Percentiles rank a stretch among this genome's conserved stretches.
These are phyloP conservation scores for Cordyceps farinosa DNA, from an alignment of 2,329 filamentous ascomycete genomes.

Conservation along the genomic window DNA sequence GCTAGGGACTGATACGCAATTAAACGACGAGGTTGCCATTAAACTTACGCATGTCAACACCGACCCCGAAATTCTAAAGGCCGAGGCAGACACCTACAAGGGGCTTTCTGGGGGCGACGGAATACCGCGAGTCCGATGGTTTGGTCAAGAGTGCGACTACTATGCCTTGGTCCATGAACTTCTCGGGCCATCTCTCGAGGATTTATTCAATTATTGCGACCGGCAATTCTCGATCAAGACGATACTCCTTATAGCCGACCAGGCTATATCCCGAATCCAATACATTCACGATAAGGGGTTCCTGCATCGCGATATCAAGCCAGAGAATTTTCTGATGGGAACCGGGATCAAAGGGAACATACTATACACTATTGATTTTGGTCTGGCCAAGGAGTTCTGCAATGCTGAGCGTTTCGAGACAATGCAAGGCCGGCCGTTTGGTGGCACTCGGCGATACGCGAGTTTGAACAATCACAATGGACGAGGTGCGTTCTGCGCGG, in stretches of 20 bases:
- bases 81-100: constrained; percentile 21
- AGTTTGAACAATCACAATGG: constrained; percentile 23
- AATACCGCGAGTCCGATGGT: constrained; percentile 24
- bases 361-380: constrained; percentile 24
- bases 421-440: constrained; percentile 9
- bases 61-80: constrained; percentile 16
- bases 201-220: constrained; percentile 44
- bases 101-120: constrained; percentile 21
- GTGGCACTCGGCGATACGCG: constrained; percentile 22
- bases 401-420: constrained; percentile 6
- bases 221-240: constrained; percentile 25
- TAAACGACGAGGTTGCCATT: constrained; percentile 35
- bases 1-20: constrained; percentile 22
- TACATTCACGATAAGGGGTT: constrained; percentile 21
- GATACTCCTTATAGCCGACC: constrained; percentile 23
- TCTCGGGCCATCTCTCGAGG: constrained; percentile 63
- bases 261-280: constrained; percentile 21
- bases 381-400: constrained; percentile 19
- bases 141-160: constrained; percentile 23
- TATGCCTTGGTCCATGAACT: constrained; percentile 25
- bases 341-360: constrained; percentile 21
- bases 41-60: constrained; percentile 21
- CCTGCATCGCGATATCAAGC: constrained; percentile 25
- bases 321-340: constrained; percentile 25
- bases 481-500: constrained; percentile 20